Percentiles rank a stretch among this genome's conserved stretches.
These are phyloP conservation scores for Gryganskiella cystojenkinii DNA, from an alignment of 192 early-diverging fungal genomes.

Conservation along the genomic window DNA sequence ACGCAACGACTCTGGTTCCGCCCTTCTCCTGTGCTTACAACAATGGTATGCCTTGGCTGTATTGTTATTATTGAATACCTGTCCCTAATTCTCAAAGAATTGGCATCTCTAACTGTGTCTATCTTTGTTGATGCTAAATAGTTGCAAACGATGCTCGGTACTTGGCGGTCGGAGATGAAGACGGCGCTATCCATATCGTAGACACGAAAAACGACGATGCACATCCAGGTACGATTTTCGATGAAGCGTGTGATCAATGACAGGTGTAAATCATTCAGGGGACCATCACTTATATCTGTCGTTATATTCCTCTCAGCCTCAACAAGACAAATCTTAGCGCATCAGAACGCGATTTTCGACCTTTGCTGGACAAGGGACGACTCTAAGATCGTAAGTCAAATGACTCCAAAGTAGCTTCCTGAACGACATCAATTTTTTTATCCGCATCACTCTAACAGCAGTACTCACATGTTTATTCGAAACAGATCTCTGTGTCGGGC, in stretches of 20 bases:
- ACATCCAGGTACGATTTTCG: constrained; percentile 32
- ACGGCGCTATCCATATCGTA: constrained; percentile 69
- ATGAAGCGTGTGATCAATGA: too few relatives aligned
- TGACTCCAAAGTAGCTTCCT: neutral
- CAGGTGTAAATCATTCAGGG: neutral
- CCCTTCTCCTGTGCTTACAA: constrained; percentile 50
- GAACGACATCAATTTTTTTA: too few relatives aligned
- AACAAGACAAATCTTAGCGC: constrained; percentile 62
- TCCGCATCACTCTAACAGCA: neutral
- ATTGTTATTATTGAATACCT: too few relatives aligned
- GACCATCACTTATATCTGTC: neutral
- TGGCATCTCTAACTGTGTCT: neutral
- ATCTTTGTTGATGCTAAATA: constrained; percentile 7
- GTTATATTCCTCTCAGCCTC: neutral
- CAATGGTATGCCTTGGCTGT: constrained; percentile 11
- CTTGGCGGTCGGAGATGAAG: constrained; percentile 77
- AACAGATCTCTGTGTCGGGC: constrained; percentile 75
- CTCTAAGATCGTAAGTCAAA: constrained; percentile 59
- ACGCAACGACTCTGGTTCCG: constrained; percentile 33
- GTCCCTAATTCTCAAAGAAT: too few relatives aligned
- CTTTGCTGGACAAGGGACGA: constrained; percentile 81
- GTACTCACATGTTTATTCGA: neutral
- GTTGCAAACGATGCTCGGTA: constrained; percentile 62
- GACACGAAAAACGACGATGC: constrained; percentile 62
- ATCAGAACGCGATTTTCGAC: constrained; percentile 87